These are phyloP conservation scores for Musa acuminata DNA, from an alignment of 176 grass and related monocot genomes.

Conservation along the genomic window DNA sequence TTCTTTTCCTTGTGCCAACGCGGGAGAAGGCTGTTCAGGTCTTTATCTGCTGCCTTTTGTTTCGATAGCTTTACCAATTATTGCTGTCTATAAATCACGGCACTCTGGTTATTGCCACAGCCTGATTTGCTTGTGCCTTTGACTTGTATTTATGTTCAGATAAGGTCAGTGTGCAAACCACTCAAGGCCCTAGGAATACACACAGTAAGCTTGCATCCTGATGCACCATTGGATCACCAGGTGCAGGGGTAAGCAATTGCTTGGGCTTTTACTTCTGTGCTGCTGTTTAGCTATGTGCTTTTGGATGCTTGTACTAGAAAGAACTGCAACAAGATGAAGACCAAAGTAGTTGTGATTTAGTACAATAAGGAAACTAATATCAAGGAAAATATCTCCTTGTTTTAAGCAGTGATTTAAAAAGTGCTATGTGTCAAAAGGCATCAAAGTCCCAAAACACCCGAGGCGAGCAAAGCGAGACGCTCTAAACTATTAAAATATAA, in stretches of 20 bases:
- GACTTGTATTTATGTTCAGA: constrained; percentile 19
- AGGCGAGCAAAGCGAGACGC: too few species aligned
- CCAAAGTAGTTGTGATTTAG: background rate
- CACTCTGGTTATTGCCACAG: constrained; percentile 6
- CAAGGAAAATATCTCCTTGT: background rate
- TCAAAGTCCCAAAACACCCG: too few species aligned
- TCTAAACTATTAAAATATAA: too few species aligned
- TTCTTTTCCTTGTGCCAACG: constrained; percentile 65
- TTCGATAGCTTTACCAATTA: background rate
- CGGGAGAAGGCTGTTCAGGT: constrained; percentile 66
- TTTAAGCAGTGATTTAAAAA: background rate
- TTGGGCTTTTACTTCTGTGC: background rate
- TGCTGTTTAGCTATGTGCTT: background rate
- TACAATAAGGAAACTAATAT: background rate
- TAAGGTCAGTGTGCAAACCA: constrained; percentile 62
- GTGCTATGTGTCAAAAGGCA: too few species aligned
- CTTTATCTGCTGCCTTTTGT: background rate
- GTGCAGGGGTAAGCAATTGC: constrained; percentile 42
- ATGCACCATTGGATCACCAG: constrained; percentile 55
- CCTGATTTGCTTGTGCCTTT: background rate
- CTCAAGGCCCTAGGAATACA: constrained; percentile 71
- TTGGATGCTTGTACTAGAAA: background rate
- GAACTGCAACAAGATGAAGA: background rate
- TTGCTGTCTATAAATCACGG: background rate
- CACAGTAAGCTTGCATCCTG: constrained; percentile 75